Percentiles rank a stretch among this genome's conserved stretches.
phyloP scores from a whole-genome alignment of 192 early-diverging fungal species.

The Coemansia sp. region DNA sequence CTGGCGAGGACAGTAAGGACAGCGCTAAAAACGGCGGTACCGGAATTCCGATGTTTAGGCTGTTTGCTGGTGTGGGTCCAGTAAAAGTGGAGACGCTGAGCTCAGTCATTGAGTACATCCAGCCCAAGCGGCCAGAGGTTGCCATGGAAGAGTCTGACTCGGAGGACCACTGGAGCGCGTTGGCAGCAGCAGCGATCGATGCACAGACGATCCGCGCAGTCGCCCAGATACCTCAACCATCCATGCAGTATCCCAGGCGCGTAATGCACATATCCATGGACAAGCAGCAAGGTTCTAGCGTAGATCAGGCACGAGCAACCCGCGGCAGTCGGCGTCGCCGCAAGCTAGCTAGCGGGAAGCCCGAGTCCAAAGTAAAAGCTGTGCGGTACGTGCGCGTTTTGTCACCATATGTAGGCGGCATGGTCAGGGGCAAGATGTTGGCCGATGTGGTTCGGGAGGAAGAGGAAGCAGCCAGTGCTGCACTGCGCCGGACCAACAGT shows the following conservation, averaged over 20 bases:
- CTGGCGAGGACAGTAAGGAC: background rate
- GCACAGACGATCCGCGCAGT: slow-evolving; percentile 14
- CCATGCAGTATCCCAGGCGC: slow-evolving; percentile 26
- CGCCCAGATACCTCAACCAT: slow-evolving; percentile 25
- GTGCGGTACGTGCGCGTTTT: slow-evolving; percentile 13
- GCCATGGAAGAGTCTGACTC: slow-evolving; percentile 37
- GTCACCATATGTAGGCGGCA: slow-evolving; percentile 46
- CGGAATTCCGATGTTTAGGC: slow-evolving; percentile 26
- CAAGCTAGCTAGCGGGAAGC: slow-evolving; percentile 1
- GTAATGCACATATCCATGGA: slow-evolving; percentile 28
- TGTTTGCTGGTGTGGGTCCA: slow-evolving; percentile 40
- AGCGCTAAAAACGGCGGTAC: background rate
- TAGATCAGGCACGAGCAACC: background rate
- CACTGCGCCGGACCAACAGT: slow-evolving; percentile 4
- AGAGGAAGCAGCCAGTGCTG: slow-evolving; percentile 15
- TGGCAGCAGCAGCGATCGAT: slow-evolving; percentile 35
- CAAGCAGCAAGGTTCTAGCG: background rate
- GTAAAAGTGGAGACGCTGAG: slow-evolving; percentile 35
- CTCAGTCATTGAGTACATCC: slow-evolving; percentile 15
- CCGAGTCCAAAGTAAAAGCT: background rate
- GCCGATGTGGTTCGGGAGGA: slow-evolving; percentile 41
- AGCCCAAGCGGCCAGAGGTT: slow-evolving; percentile 27
- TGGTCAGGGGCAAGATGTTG: slow-evolving; percentile 35
- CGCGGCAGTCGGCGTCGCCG: background rate
- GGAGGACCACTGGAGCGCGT: slow-evolving; percentile 43